Conservation (phyloP, 2,329 filamentous ascomycete species). For the Cladosporium sphaerospermum region DNA sequence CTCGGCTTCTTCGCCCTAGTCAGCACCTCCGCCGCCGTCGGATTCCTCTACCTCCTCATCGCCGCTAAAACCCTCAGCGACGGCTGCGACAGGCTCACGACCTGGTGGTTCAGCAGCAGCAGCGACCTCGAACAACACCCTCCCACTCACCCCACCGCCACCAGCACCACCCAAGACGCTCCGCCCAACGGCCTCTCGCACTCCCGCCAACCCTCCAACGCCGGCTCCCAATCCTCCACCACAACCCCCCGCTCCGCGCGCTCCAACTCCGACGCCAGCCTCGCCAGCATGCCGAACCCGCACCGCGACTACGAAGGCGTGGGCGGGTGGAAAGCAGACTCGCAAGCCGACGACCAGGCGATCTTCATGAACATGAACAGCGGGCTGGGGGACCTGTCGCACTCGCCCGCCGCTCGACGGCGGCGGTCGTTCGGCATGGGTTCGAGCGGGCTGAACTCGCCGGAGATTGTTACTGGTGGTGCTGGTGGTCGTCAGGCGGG, state of each 20-base stretch:
- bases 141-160: background rate
- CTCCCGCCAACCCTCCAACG: background rate
- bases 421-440: slow-evolving; percentile 1
- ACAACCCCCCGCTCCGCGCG: background rate
- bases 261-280: slow-evolving; percentile 2
- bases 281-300: background rate
- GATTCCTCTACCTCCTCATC: background rate
- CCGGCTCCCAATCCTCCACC: background rate
- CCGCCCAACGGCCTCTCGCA: background rate
- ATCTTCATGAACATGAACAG: background rate
- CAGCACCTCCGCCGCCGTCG: background rate
- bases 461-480: background rate
- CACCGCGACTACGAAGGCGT: slow-evolving; percentile 9
- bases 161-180: background rate
- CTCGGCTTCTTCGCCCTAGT: background rate
- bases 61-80: background rate
- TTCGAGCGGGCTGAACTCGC: slow-evolving; percentile 2
- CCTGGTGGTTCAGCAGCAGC: background rate
- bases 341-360: background rate
- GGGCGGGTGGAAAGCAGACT: background rate
- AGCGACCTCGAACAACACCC: background rate
- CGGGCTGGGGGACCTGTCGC: background rate
- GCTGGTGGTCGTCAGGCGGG: background rate
- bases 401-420: background rate
- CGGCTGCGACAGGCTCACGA: background rate